Percentiles rank a stretch among this genome's conserved stretches.
Conservation (phyloP, 2,329 filamentous ascomycete species). For the Fusarium equiseti region DNA sequence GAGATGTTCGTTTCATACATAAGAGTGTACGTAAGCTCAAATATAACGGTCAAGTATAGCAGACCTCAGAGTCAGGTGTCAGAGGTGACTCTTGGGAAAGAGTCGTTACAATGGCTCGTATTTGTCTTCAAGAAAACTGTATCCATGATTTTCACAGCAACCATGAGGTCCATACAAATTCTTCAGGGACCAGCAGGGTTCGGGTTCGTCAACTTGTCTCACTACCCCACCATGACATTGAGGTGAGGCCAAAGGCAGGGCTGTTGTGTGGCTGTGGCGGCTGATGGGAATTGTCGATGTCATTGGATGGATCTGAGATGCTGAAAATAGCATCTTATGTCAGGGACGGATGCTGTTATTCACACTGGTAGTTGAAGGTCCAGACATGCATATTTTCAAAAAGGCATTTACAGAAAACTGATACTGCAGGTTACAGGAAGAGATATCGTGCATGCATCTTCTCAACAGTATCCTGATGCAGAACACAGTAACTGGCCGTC, state of each 20-base stretch:
- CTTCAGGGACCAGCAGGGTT: constrained; percentile 27
- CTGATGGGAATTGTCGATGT: constrained; percentile 22
- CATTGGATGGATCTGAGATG: constrained; percentile 7
- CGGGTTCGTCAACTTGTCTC: constrained; percentile 25
- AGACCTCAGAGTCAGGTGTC: not conserved
- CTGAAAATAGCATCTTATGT: constrained; percentile 42
- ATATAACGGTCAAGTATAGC: not conserved
- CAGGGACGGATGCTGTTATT: not conserved
- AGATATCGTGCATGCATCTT: not conserved
- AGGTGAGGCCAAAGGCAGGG: not conserved
- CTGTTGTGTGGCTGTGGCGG: constrained; percentile 44
- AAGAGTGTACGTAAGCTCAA: constrained; percentile 30
- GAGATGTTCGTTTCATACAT: constrained; percentile 15
- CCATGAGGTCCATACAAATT: constrained; percentile 14
- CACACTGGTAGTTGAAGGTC: not conserved
- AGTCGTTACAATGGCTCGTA: not conserved
- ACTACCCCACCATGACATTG: constrained; percentile 17
- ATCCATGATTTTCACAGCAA: not conserved
- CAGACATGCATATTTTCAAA: not conserved
- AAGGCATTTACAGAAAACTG: not conserved
- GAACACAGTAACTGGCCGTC: not conserved
- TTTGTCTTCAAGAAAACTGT: not conserved
- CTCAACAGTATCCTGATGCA: not conserved
- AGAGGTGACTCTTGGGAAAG: not conserved
- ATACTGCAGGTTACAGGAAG: no score